These are phyloP conservation scores for Phytophthora hybrid DNA, from an alignment of 352 stramenopile species.

Conservation along the genomic window DNA sequence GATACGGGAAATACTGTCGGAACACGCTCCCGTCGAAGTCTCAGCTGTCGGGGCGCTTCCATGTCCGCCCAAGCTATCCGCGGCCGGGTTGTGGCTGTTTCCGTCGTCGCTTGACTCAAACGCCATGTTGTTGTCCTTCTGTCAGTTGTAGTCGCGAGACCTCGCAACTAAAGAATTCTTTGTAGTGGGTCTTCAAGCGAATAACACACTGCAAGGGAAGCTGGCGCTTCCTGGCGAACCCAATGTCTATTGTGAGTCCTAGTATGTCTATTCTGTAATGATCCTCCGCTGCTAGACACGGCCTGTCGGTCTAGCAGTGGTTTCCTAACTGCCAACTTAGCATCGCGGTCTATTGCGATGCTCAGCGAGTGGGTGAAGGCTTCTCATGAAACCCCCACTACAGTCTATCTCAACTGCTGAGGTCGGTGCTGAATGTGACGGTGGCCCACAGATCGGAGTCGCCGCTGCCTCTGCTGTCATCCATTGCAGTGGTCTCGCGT, in stretches of 20 bases:
- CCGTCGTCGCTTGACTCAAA: no score
- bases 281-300: background rate
- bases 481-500: slow-evolving; percentile 15
- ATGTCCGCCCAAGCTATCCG: no score
- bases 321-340: background rate
- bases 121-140: no score
- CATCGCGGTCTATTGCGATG: background rate
- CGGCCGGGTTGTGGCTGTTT: no score
- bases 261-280: slow-evolving; percentile 4
- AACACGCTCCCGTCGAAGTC: no score
- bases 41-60: no score
- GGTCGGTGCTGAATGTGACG: slow-evolving; percentile 39
- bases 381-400: background rate
- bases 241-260: slow-evolving; percentile 11
- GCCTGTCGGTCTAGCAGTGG: background rate
- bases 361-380: background rate
- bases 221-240: background rate
- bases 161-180: no score
- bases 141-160: no score
- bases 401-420: slow-evolving; percentile 19
- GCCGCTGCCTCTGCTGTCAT: no score
- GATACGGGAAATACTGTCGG: no score
- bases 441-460: slow-evolving; percentile 32
- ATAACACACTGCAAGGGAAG: background rate
- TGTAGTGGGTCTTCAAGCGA: background rate